Evolutionary conservation across 1,284 basidiomycete species (phyloP), one percentile per base, ranked within the genome.

Genomic region (Microstroma glucosiphilum): DNA sequence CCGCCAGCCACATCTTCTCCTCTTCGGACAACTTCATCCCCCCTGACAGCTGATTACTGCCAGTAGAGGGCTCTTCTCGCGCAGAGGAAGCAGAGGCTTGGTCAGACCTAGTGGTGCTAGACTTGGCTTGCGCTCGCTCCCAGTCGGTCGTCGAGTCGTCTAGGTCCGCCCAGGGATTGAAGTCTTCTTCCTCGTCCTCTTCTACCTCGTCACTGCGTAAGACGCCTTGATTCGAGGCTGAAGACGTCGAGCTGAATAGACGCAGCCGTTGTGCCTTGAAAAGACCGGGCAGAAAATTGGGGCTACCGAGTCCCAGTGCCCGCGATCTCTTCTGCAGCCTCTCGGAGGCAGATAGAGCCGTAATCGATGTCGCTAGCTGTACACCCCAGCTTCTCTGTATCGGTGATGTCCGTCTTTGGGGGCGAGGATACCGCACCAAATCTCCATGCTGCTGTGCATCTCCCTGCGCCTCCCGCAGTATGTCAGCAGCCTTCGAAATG

Each of bases 111-210:
- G 43, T 48, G 43, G 43, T 48, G 43, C 21, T 48, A 21, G 43
- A 17, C 43, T 48, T 48, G 43, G 43, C 43, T 48, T 21, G 17
- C 43, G 21, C 43, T 48, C 21, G 51, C 19, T 54, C 17, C 51
- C 51, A 54, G 51, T 13, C 58, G 11, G 69, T 70, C 21, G 66
- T 66, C 9, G 71, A 65, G 37, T 60, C 60, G 49, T 73, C 72
- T 7, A 73, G 57, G 26, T 66, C 61, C 26, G 68, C 69, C 72
- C 72, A 73, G 1, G 72, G 72, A 46, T 63, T 62, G 41, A 66
- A 64, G 21, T 70, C 70, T 9, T 66, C 67, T 3, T 62, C 65
- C 0, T 65, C 59, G 30, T 37, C 30, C 9, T 37, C 30, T 9
- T 37, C 30, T 37, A 37, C 3, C 30, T 37, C 30, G 30, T 37